phyloP scores from a whole-genome alignment of 495 filamentous ascomycete species.

The Xylaria sp. region DNA sequence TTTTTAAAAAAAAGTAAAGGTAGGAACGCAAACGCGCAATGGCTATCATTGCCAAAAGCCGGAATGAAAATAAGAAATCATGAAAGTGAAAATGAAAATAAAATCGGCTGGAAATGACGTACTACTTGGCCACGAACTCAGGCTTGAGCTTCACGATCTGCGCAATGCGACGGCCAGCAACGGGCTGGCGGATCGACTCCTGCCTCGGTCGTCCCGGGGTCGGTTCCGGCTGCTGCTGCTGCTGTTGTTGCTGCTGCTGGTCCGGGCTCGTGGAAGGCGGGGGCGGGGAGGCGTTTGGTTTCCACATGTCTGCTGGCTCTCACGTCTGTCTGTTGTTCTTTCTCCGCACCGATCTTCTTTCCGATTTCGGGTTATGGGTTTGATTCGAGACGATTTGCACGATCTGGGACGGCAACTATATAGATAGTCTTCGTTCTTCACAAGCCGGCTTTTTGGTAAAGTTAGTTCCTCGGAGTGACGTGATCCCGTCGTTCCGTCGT shows the following conservation, averaged over 20 bases:
- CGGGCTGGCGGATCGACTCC: slow-evolving; percentile 47
- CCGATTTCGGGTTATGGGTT: not conserved
- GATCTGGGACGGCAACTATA: not conserved
- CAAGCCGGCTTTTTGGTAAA: not conserved
- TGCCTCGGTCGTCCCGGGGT: slow-evolving; percentile 31
- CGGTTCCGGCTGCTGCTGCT: slow-evolving; percentile 31
- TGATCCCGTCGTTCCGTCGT: slow-evolving; percentile 1
- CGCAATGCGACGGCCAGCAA: slow-evolving; percentile 51
- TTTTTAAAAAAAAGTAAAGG: not conserved
- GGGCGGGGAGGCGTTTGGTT: slow-evolving; percentile 16
- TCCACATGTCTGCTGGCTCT: slow-evolving; percentile 17
- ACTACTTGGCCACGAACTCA: slow-evolving; percentile 64
- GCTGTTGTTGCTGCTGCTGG: slow-evolving; percentile 24
- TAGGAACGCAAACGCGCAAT: not conserved
- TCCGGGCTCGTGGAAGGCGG: slow-evolving; percentile 14
- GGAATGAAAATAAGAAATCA: not conserved
- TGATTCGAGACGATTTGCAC: not conserved
- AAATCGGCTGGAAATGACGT: not conserved
- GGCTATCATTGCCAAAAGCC: not conserved
- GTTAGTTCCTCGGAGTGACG: not conserved
- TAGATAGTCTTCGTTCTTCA: not conserved
- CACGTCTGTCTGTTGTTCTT: not conserved
- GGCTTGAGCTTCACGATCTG: slow-evolving; percentile 77
- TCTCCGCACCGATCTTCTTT: not conserved
- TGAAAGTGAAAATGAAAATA: too few relatives aligned